These are phyloP conservation scores for Calocera cornea DNA, from an alignment of 768 basidiomycete species.

Conservation along the genomic window DNA sequence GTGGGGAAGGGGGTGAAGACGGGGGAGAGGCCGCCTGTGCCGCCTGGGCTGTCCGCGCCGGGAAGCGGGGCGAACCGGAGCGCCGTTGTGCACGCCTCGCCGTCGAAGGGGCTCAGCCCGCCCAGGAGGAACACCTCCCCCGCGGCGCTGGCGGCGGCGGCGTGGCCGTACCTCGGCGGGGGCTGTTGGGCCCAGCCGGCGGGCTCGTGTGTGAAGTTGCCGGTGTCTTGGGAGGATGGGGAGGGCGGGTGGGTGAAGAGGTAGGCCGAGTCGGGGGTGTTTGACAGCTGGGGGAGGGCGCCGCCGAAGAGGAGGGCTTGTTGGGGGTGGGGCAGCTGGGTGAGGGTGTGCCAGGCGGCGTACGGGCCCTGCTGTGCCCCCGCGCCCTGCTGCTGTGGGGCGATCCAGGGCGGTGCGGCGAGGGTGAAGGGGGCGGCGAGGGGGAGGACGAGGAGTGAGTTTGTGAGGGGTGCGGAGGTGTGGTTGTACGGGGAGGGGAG, in stretches of 20 bases:
- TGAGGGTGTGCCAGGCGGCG: conserved; percentile 69
- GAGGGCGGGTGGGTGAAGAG: conserved; percentile 30
- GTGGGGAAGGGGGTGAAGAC: not conserved
- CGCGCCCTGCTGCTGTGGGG: not conserved
- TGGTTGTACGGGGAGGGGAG: not conserved
- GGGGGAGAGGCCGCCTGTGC: no score
- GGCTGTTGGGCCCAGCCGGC: conserved; percentile 53
- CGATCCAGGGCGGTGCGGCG: not conserved
- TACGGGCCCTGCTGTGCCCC: conserved; percentile 39
- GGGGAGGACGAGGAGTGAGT: not conserved
- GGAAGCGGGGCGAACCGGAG: not conserved
- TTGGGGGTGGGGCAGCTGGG: conserved; percentile 42
- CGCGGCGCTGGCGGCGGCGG: conserved; percentile 35
- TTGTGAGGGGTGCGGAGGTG: not conserved
- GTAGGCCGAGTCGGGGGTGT: conserved; percentile 47
- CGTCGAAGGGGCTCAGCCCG: conserved; percentile 37
- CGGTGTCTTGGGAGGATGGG: conserved; percentile 12
- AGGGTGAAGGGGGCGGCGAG: not conserved
- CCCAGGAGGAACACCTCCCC: conserved; percentile 60
- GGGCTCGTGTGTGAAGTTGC: conserved; percentile 34
- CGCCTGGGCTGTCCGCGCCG: no score
- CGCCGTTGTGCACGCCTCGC: not conserved
- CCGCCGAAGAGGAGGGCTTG: conserved; percentile 29
- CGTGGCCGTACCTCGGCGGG: conserved; percentile 61
- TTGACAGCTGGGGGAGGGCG: conserved; percentile 36